Base-by-base conservation (phyloP, 208 protist genomes). In the Leptomonas pyrrhocoris region DNA sequence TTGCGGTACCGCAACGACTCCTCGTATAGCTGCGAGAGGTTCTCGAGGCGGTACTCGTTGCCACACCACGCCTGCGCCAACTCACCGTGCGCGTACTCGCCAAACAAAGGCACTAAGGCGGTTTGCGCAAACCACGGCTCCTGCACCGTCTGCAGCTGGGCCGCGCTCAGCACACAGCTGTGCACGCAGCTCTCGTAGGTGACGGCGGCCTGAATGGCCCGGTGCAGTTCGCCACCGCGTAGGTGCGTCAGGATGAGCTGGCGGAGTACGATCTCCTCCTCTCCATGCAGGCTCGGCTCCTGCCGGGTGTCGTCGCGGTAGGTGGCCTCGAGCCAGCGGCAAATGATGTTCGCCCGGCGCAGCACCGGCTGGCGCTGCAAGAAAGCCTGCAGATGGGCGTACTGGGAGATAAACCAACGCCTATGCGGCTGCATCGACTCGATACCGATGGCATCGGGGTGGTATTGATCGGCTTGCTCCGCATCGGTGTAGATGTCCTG, bases 71-170 rank as follows among this genome's bases (percentile, higher is more conserved):
- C 61, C 61, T 75, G 63, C 30, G 83, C 76, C 48, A 89, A 50
- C 59, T 90, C 80, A 19, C 88, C 81, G 57, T 89, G 79, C n/a
- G 76, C 85, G 78, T 95, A 95, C 78, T 95, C 90, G 25, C 88
- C 88, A 59, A 95, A 95, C 15, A 95, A 79, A 12, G 90, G 88
- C 45, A 91, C 86, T 15, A 86, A 31, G 2, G 67, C 69, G 9
- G 90, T 92, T 19, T 75, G 57, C 48, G 74, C 55, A 56, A 83
- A 77, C 88, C 90, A 95, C 61, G 83, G 70, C 75, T 95, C 90
- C 45, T 40, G 55, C 64, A 89, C 88, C 11, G 84, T 90, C 73
- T 89, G 87, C 80, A 95, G 81, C 67, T 93, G 86, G 13, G 88
- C 81, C 18, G 85, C 90, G 61, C 78, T 87, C 13, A 95, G 80